phyloP scores from a whole-genome alignment of 2,329 filamentous ascomycete species.

The Aureobasidium namibiae region DNA sequence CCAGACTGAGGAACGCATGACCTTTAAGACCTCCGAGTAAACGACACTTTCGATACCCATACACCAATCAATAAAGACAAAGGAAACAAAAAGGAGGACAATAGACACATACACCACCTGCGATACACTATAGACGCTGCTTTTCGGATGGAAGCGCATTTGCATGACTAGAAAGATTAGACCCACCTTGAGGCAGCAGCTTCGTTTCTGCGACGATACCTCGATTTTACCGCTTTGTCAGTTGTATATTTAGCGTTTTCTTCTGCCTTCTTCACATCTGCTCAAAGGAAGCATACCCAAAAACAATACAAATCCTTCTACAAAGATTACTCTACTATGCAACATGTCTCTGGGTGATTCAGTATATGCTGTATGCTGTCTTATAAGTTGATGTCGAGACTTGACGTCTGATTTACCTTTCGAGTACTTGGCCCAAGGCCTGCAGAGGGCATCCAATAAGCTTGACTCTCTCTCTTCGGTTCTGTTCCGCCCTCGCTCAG shows the following conservation, averaged over 20 bases:
- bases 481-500: neutral
- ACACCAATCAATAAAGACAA: neutral
- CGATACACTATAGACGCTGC: neutral
- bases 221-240: neutral
- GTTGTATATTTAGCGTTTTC: neutral
- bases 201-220: constrained; percentile 1
- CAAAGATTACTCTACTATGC: neutral
- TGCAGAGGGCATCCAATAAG: neutral
- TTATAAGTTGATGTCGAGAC: neutral
- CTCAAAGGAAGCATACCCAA: neutral
- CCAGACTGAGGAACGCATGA: constrained; percentile 40
- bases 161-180: neutral
- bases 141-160: neutral
- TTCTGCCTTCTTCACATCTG: neutral
- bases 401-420: neutral
- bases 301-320: neutral
- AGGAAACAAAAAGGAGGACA: neutral
- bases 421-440: neutral
- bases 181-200: neutral
- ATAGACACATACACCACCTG: constrained; percentile 1
- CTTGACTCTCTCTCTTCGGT: neutral
- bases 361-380: too few relatives aligned
- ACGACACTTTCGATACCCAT: neutral
- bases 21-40: constrained; percentile 37
- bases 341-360: too few relatives aligned